Evolutionary conservation across 2,329 filamentous ascomycete species (phyloP), one percentile per base, ranked within the genome.

Genomic region (Coniochaeta ligniaria): DNA sequence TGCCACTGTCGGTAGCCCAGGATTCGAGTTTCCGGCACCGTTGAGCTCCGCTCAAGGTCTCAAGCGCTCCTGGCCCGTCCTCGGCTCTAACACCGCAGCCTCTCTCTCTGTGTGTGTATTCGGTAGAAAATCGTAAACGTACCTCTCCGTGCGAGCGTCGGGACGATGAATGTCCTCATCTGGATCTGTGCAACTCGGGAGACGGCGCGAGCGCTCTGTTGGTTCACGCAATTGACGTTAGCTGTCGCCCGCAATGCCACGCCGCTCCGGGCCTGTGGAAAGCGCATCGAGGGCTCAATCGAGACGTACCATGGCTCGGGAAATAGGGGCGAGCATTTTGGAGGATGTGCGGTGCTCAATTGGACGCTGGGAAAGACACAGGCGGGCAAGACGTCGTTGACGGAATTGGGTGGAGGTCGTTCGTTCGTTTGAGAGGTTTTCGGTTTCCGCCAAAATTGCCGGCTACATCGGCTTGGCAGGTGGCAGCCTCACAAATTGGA

Each of bases 91-190:
- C 33, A 33, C 57, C 43, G 24, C 26, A 59, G 41, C 24, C 57
- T 50, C 41, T 47, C 57, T 35, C 17, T n/a, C 20, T 20, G 12
- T 14, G n/a, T n/a, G n/a, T n/a, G 28, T 31, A 31, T n/a, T 14
- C 14, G 8, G 47, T 52, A 28, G 2, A 11, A 52, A 28, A 31
- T 16, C 24, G 12, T 52, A 11, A 52, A 76, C 83, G 75, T 81
- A 86, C 83, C 83, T 82, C 82, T 80, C 73, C 83, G 80, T 65
- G 83, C 82, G 68, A 84, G 78, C 59, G 83, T 85, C 64, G 83
- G 83, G 70, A 80, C 82, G 69, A 85, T 83, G 73, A 85, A 85
- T 70, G 77, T 77, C 72, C 83, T 80, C 71, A 76, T 74, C 73
- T 80, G 79, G 72, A 62, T 60, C 36, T 58, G 35, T 76, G 80